phyloP scores from a whole-genome alignment of 2,329 filamentous ascomycete species.

The Ascocoryne sarcoides region DNA sequence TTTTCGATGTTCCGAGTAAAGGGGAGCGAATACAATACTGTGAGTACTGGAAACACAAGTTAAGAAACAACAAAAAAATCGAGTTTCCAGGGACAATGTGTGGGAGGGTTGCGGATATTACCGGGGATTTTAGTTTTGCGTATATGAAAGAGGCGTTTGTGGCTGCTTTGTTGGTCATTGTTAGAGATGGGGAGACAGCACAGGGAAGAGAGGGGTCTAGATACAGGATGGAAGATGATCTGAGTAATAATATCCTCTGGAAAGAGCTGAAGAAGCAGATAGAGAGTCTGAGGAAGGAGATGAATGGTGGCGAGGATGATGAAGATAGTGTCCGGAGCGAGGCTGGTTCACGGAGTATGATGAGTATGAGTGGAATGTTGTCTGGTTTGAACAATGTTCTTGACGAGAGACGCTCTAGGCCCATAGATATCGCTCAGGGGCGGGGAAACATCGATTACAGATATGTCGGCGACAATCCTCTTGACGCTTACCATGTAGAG shows the following conservation, averaged over 20 bases:
- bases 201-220: neutral
- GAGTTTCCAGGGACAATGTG: slow-evolving; percentile 53
- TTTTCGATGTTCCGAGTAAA: slow-evolving; percentile 49
- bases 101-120: slow-evolving; percentile 51
- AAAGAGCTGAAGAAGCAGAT: slow-evolving; percentile 56
- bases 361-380: slow-evolving; percentile 14
- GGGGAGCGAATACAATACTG: slow-evolving; percentile 50
- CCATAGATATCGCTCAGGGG: slow-evolving; percentile 8
- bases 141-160: slow-evolving; percentile 65
- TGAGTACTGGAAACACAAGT: slow-evolving; percentile 52
- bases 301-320: slow-evolving; percentile 32
- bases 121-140: slow-evolving; percentile 57
- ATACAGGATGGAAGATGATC: slow-evolving; percentile 26
- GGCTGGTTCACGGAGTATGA: slow-evolving; percentile 1
- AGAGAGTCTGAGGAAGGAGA: slow-evolving; percentile 49
- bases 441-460: too few species aligned
- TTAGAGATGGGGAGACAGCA: slow-evolving; percentile 23
- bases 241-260: slow-evolving; percentile 48
- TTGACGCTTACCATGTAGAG: too few species aligned
- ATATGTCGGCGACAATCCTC: too few species aligned
- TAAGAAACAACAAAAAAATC: slow-evolving; percentile 47
- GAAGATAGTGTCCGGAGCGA: slow-evolving; percentile 4
- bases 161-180: slow-evolving; percentile 51
- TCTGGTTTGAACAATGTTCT: slow-evolving; percentile 12
- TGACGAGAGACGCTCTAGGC: slow-evolving; percentile 9